Evolutionary conservation across 345 rosid genomes (phyloP), one percentile per base, ranked within the genome.

Genomic region (Syzygium jambos): DNA sequence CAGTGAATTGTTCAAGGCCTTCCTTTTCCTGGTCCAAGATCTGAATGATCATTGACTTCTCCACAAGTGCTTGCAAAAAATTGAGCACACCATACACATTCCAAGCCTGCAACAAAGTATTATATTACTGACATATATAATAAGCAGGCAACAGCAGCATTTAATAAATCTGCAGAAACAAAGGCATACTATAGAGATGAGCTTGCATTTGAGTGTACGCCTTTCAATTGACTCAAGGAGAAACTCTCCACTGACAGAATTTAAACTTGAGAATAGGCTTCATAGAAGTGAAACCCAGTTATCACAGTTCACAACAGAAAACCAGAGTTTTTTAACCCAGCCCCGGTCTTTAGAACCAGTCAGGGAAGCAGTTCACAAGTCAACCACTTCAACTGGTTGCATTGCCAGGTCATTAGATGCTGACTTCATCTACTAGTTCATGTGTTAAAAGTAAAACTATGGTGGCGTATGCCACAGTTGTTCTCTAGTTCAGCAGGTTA

Each of bases 81-180:
- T 98, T 98, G 87, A 98, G 99, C 91, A 98, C 99, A 54, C 99
- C 99, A 88, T 96, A 95, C 63, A 98, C 99, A 92, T 94, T 98
- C 98, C 99, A 98, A 11, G 99, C 98, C 99, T 97, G 90, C 51
- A 43, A 87, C 14, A 49, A 65, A 77, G 22, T 22, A 55, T 9
- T 13, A 30, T 12, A 87, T 41, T 87, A 46, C 78, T 15, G 0
- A 82, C 25, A 85, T 41, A 34, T 52, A 27, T 14, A 57, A 23
- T 7, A 52, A 78, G 30, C 4, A 27, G 49, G 80, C 23, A 73
- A 17, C 14, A 9, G 14, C 25, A 73, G 25, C 49, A 34, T 68
- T 7, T 68, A 68, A 68, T 34, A 68, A 34, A 34, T 68, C 80
- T 68, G 46, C 25, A 68, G 80, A 68, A 34, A 68, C 13, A 34